phyloP scores from a whole-genome alignment of 176 grass and related monocot species.

The Ampelocalamus luodianensis region DNA sequence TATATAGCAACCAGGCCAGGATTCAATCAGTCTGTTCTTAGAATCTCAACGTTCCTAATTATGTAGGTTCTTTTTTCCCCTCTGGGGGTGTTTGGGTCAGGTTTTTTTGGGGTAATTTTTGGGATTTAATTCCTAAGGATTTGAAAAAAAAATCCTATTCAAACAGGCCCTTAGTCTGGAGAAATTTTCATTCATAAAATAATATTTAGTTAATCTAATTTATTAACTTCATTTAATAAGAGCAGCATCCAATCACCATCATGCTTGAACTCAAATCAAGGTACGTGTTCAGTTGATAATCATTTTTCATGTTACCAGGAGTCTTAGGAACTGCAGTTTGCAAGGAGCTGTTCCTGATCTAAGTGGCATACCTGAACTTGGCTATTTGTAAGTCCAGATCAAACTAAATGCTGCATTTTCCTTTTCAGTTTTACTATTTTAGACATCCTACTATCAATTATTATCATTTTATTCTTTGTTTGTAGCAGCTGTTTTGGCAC shows the following conservation, averaged over 20 bases:
- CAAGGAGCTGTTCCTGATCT: slow-evolving; percentile 83
- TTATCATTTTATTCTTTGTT: slow-evolving; percentile 36
- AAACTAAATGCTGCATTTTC: slow-evolving; percentile 14
- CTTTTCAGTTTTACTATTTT: slow-evolving; percentile 21
- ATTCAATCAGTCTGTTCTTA: not conserved
- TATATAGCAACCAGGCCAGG: not conserved
- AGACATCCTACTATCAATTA: slow-evolving; percentile 25
- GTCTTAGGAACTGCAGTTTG: slow-evolving; percentile 90
- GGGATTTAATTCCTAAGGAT: not conserved
- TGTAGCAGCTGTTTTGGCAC: not conserved
- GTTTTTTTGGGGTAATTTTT: not conserved
- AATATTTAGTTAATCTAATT: not conserved
- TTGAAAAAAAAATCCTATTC: not conserved
- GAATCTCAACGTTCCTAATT: not conserved
- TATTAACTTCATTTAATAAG: slow-evolving; percentile 26
- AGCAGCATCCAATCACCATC: slow-evolving; percentile 1
- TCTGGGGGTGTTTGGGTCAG: not conserved
- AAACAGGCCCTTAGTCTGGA: slow-evolving; percentile 2
- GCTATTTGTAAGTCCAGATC: slow-evolving; percentile 75
- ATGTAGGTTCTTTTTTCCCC: not conserved
- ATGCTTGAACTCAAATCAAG: slow-evolving; percentile 23
- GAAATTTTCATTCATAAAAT: not conserved
- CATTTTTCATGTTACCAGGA: slow-evolving; percentile 62
- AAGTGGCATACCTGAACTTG: slow-evolving; percentile 63
- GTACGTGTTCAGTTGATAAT: slow-evolving; percentile 19